Evolutionary conservation across 2,329 filamentous ascomycete genomes (phyloP).

Genomic region (Verticillium klebahnii): DNA sequence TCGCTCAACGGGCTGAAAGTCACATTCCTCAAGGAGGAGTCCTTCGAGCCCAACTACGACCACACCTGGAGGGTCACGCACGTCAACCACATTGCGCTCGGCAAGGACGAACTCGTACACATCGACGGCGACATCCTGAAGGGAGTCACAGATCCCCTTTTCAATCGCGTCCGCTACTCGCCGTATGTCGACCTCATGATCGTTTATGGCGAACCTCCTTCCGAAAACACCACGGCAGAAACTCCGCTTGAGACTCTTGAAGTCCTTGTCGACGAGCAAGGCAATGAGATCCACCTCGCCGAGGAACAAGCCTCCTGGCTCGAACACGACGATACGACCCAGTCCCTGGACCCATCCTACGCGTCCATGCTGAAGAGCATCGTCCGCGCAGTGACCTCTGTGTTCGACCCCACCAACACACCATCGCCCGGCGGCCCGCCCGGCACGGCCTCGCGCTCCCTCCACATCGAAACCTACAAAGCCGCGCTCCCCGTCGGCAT

Average conservation of each 20-base stretch:
- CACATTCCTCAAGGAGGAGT: constrained; percentile 62
- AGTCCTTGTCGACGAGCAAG: neutral
- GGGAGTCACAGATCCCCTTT: constrained; percentile 76
- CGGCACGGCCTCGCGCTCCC: constrained; percentile 13
- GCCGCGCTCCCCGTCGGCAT: constrained; percentile 49
- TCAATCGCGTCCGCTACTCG: constrained; percentile 70
- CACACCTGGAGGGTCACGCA: constrained; percentile 68
- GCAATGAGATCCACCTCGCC: constrained; percentile 10
- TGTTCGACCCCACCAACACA: constrained; percentile 31
- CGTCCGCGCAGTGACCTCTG: constrained; percentile 40
- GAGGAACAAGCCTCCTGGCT: constrained; percentile 7
- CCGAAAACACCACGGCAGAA: constrained; percentile 19
- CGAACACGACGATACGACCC: constrained; percentile 12
- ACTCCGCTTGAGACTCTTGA: constrained; percentile 1
- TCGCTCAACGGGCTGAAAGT: constrained; percentile 55
- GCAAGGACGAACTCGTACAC: constrained; percentile 82
- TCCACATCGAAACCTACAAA: constrained; percentile 42
- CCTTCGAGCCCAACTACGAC: constrained; percentile 28
- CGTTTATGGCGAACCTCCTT: constrained; percentile 34
- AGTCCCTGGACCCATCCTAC: constrained; percentile 18
- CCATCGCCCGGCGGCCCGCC: constrained; percentile 17
- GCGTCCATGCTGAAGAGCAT: constrained; percentile 42
- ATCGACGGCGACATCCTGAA: constrained; percentile 72
- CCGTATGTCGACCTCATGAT: constrained; percentile 71
- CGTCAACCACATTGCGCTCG: constrained; percentile 75